Conservation (phyloP, 1,284 basidiomycete genomes). For the Porphyrellus sp. region DNA sequence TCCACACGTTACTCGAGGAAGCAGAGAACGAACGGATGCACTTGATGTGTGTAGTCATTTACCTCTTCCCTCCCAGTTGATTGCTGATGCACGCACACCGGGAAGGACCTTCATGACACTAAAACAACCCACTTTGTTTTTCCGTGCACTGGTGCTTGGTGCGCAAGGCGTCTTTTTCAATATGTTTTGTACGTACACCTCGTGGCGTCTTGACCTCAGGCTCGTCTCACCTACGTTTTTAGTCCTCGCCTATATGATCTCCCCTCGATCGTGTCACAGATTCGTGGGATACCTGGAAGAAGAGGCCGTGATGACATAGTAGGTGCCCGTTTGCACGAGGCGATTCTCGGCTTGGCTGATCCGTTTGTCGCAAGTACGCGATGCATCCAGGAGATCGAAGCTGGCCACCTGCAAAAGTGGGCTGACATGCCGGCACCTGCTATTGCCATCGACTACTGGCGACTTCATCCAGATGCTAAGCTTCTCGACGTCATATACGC, state of each 20-base stretch:
- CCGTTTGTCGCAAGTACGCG: constrained; percentile 52
- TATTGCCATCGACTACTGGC: constrained; percentile 95
- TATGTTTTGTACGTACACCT: constrained; percentile 69
- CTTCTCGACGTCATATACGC: constrained; percentile 87
- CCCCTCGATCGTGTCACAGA: constrained; percentile 84
- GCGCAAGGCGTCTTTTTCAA: constrained; percentile 93
- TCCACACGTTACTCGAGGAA: constrained; percentile 82
- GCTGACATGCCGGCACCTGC: constrained; percentile 66
- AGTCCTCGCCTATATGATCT: constrained; percentile 81
- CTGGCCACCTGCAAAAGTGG: constrained; percentile 89
- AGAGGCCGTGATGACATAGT: constrained; percentile 92
- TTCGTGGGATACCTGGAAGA: constrained; percentile 96
- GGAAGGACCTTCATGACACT: constrained; percentile 86
- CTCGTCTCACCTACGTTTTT: constrained; percentile 16
- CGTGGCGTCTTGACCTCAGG: constrained; percentile 17
- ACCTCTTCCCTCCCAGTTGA: not conserved
- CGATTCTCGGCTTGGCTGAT: constrained; percentile 23
- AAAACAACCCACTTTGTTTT: constrained; percentile 71
- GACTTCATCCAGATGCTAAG: constrained; percentile 68
- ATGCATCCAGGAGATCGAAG: constrained; percentile 81
- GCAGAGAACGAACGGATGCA: constrained; percentile 97
- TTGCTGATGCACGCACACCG: constrained; percentile 14
- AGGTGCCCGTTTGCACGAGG: constrained; percentile 30
- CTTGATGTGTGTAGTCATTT: constrained; percentile 55
- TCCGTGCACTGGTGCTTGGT: constrained; percentile 78